A percentile compares a stretch with the other conserved stretches of the same genome.
These are phyloP conservation scores for Mycena sanguinolenta DNA, from an alignment of 768 basidiomycete genomes.

Conservation along the genomic window DNA sequence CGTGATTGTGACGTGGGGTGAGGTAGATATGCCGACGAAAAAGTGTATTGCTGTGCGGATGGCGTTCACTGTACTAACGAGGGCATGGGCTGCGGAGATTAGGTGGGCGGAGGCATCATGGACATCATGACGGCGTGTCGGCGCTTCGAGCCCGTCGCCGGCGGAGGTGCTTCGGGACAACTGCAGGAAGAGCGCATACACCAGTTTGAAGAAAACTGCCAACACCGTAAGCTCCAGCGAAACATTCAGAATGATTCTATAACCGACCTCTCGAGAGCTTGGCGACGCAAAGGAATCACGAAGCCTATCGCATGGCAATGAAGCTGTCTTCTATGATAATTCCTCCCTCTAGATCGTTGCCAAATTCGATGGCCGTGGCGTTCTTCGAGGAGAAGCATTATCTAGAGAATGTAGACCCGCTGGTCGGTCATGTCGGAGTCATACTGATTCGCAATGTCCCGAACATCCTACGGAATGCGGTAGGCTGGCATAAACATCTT, in stretches of 20 bases:
- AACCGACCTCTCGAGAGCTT: conserved; percentile 34
- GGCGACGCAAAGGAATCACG: conserved; percentile 39
- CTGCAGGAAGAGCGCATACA: conserved; percentile 36
- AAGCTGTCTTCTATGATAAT: conserved; percentile 8
- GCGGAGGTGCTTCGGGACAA: conserved; percentile 32
- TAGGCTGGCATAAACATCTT: conserved; percentile 45
- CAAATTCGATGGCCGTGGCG: conserved; percentile 45
- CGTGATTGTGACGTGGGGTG: too few species aligned
- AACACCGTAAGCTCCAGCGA: background rate
- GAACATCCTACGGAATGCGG: conserved; percentile 47
- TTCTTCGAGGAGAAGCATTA: conserved; percentile 45
- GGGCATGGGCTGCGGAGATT: too few species aligned
- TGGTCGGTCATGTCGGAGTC: conserved; percentile 23
- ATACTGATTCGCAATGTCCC: conserved; percentile 46
- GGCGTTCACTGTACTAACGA: conserved; percentile 20
- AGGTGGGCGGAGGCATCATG: too few species aligned
- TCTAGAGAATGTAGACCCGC: conserved; percentile 45
- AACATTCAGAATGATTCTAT: background rate
- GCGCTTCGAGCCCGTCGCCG: too few species aligned
- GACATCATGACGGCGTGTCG: too few species aligned
- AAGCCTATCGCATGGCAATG: conserved; percentile 34
- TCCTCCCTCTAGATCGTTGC: conserved; percentile 2
- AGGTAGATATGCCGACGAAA: too few species aligned
- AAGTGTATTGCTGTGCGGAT: conserved; percentile 21
- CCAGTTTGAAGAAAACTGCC: conserved; percentile 18